phyloP scores from a whole-genome alignment of 768 basidiomycete species.

The Termitomyces sp. region DNA sequence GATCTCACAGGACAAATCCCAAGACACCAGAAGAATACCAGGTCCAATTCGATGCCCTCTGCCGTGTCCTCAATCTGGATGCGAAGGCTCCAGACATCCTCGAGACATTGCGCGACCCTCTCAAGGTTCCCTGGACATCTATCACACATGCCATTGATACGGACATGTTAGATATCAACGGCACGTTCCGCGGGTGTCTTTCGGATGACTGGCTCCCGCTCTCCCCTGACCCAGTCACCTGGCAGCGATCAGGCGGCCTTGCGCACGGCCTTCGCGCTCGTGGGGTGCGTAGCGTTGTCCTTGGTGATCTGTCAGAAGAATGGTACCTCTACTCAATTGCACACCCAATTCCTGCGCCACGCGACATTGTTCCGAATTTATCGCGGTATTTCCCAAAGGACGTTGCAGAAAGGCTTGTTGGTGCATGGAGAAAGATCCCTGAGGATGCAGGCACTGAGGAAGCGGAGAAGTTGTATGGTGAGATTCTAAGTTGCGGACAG shows the following conservation, averaged over 20 bases:
- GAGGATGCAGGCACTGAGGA: constrained; percentile 41
- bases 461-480: constrained; percentile 47
- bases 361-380: constrained; percentile 57
- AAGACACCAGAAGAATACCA: constrained; percentile 58
- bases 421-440: constrained; percentile 39
- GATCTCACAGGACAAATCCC: constrained; percentile 42
- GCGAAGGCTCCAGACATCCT: constrained; percentile 48
- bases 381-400: constrained; percentile 56
- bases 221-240: constrained; percentile 58
- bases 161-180: constrained; percentile 49
- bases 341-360: constrained; percentile 46
- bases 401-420: constrained; percentile 43
- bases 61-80: constrained; percentile 52
- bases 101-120: constrained; percentile 46
- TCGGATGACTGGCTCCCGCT: constrained; percentile 57
- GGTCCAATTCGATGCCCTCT: constrained; percentile 63
- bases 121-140: constrained; percentile 40
- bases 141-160: constrained; percentile 61
- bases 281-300: constrained; percentile 57
- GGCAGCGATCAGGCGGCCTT: constrained; percentile 62
- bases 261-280: constrained; percentile 50
- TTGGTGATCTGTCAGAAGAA: constrained; percentile 73
- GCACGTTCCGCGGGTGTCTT: constrained; percentile 68
- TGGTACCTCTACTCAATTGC: constrained; percentile 79
- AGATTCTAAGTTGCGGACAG: constrained; percentile 58